Evolutionary conservation across 305 asterid species (phyloP), one percentile per base, ranked within the genome.

Genomic region (Lippia alba): DNA sequence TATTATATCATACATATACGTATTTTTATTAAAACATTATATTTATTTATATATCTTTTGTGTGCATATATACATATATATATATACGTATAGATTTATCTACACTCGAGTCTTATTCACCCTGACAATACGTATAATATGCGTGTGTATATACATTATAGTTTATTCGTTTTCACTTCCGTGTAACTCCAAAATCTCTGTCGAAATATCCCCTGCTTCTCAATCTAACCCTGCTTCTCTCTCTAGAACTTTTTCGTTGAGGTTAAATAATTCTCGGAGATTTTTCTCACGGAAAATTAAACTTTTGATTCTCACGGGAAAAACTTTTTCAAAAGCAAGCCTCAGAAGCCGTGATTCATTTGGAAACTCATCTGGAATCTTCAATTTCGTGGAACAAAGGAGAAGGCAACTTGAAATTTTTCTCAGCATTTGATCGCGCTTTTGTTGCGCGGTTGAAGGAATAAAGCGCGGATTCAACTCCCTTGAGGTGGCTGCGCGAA

Each of bases 151-250:
- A 54, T 67, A 24, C 24, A 36, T 59, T 32, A n/a, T 19, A 36
- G 41, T 36, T 36, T 70, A 11, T 59, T 14, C 58, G 41, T 72
- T 75, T 74, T 53, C 72, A n/a, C 69, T 64, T 70, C 53, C 72
- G 30, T 66, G 11, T 66, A 59, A 70, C 64, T 63, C 67, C 70
- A 81, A 24, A 55, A 74, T 33, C 39, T 62, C 76, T 48, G 30
- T 74, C 75, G 58, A 68, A 71, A 24, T 67, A 61, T 72, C 76
- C 73, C 70, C 73, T 74, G 69, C 72, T 75, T 53, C 73, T 20
- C 56, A 46, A 1, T 45, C 56, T 70, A 3, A 19, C 64, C 55
- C 63, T n/a, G 30, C 30, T 24, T 64, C 41, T 36, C 51, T 46
- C 44, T 40, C 64, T 54, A 51, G 63, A 61, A 67, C 39, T 50